Evolutionary conservation across 345 rosid species (phyloP).

Genomic region (Camelina hispida): DNA sequence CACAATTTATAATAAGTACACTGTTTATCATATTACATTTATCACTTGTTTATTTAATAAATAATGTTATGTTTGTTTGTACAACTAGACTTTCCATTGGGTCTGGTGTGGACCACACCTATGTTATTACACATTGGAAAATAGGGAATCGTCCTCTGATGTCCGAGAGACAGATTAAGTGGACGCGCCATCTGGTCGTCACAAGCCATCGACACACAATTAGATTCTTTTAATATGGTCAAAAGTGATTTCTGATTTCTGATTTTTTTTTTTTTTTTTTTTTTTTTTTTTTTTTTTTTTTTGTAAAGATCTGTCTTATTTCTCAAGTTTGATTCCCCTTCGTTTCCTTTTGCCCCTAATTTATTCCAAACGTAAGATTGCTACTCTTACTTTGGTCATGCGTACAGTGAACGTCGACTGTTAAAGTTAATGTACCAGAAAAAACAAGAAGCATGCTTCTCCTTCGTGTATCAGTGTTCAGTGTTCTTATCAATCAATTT

Average conservation of each 20-base stretch:
- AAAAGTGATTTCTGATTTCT: slow-evolving; percentile 11
- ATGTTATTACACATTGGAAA: slow-evolving; percentile 17
- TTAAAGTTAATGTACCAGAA: neutral
- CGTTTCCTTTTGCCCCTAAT: neutral
- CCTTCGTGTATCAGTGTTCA: neutral
- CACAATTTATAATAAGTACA: neutral
- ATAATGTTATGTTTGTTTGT: neutral
- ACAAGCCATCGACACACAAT: slow-evolving; percentile 18
- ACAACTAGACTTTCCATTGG: neutral
- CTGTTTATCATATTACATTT: neutral
- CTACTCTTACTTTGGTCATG: neutral
- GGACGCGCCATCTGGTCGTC: slow-evolving; percentile 30
- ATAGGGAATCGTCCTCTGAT: slow-evolving; percentile 18
- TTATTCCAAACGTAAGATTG: neutral
- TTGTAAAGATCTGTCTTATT: neutral
- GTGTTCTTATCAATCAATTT: neutral
- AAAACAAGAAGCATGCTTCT: neutral
- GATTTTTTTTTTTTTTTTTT: neutral
- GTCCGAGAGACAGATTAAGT: slow-evolving; percentile 16
- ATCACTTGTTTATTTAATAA: slow-evolving; percentile 6
- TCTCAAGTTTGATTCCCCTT: neutral
- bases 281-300: neutral
- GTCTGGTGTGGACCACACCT: slow-evolving; percentile 28
- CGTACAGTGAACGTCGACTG: neutral
- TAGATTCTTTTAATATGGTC: slow-evolving; percentile 31